Percentiles rank a stretch among this genome's conserved stretches.
Conservation (phyloP, 2,329 filamentous ascomycete genomes). For the Cryphonectria japonica region DNA sequence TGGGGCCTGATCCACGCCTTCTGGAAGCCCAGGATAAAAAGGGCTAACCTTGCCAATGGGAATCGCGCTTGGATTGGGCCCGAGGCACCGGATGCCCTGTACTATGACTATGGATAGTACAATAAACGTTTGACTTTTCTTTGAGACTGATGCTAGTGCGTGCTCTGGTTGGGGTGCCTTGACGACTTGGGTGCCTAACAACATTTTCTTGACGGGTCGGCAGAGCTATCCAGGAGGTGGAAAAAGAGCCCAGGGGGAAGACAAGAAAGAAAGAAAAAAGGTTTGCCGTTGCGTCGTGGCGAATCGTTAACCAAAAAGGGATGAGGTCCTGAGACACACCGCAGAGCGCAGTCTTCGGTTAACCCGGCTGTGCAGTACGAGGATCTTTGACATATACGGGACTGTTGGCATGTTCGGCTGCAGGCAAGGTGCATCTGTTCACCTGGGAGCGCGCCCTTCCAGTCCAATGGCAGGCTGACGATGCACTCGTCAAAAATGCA, state of each 20-base stretch:
- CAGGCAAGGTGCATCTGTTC: neutral
- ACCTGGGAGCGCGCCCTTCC: neutral
- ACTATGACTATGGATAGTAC: no score
- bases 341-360: neutral
- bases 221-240: neutral
- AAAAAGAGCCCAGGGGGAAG: neutral
- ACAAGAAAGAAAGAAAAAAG: neutral
- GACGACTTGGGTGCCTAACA: neutral
- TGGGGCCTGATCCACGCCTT: conserved; percentile 20
- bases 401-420: neutral
- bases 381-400: neutral
- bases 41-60: conserved; percentile 20
- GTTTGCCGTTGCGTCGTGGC: neutral
- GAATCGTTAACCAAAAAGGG: neutral
- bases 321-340: neutral
- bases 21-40: conserved; percentile 21
- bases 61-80: neutral
- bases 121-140: neutral
- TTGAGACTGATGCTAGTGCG: neutral
- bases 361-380: conserved; percentile 1
- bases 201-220: neutral
- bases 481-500: neutral
- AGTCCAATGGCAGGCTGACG: neutral
- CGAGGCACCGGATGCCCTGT: neutral
- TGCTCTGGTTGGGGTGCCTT: neutral